phyloP scores from a whole-genome alignment of 2,329 filamentous ascomycete species.

The Microsporum ferrugineum region DNA sequence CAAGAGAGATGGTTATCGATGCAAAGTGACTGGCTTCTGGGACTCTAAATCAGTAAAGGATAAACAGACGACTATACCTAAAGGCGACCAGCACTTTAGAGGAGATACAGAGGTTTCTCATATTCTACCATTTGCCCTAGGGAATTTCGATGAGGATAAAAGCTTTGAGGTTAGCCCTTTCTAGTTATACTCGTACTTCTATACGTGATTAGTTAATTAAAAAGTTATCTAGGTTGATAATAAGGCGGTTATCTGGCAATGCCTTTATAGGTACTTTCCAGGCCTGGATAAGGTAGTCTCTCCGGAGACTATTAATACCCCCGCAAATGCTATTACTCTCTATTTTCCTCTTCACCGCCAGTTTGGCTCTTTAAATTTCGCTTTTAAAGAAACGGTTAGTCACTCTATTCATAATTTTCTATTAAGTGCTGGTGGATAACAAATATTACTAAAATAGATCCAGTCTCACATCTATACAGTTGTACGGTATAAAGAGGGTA shows the following conservation, averaged over 20 bases:
- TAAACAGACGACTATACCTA: background rate
- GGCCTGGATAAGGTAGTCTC: background rate
- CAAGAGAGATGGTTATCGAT: background rate
- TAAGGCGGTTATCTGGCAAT: background rate
- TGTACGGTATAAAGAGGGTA: background rate
- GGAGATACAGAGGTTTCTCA: background rate
- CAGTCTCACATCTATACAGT: background rate
- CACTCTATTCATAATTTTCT: background rate
- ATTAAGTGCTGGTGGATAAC: background rate
- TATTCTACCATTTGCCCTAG: background rate
- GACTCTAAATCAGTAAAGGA: background rate
- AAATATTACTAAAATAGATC: background rate
- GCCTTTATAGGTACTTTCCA: background rate
- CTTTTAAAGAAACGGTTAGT: background rate
- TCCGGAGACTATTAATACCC: background rate
- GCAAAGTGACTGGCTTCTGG: background rate
- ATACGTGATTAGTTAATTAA: background rate
- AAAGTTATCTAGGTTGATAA: background rate
- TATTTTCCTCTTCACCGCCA: background rate
- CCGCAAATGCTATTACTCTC: background rate
- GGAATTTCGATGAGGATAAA: background rate
- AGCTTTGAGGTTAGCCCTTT: background rate
- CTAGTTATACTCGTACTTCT: background rate
- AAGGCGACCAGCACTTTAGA: background rate
- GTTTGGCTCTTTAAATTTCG: background rate